Evolutionary conservation across 1,284 basidiomycete species (phyloP).

Genomic region (Cryptococcus sp.): DNA sequence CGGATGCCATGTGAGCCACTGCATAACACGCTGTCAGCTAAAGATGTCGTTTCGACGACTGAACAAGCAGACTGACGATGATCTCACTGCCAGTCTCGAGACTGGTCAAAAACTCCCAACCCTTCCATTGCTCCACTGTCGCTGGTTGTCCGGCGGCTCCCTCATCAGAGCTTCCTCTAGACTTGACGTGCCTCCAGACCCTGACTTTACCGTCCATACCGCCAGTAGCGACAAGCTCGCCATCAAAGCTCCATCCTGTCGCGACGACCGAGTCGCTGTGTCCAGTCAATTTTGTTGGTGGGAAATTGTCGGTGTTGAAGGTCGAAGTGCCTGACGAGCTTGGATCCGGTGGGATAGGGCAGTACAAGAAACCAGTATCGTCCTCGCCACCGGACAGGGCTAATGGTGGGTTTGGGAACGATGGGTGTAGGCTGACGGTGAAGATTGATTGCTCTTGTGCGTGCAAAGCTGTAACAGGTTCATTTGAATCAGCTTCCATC

Average conservation of each 20-base stretch:
- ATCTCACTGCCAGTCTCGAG: constrained; percentile 94
- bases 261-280: constrained; percentile 89
- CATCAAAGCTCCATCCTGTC: constrained; percentile 79
- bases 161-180: constrained; percentile 6
- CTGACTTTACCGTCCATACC: constrained; percentile 96
- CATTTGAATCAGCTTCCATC: not conserved
- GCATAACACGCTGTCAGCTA: constrained; percentile 57
- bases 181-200: constrained; percentile 75
- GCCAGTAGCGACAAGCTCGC: constrained; percentile 88
- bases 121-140: constrained; percentile 67
- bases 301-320: constrained; percentile 60
- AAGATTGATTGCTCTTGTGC: constrained; percentile 69
- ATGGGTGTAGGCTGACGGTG: constrained; percentile 72
- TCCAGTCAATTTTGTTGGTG: constrained; percentile 80
- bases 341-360: constrained; percentile 39
- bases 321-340: constrained; percentile 15
- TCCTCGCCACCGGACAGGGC: constrained; percentile 94
- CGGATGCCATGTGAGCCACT: constrained; percentile 98
- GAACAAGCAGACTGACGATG: constrained; percentile 63
- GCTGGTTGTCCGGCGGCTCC: constrained; percentile 3
- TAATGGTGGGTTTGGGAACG: constrained; percentile 71
- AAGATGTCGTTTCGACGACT: not conserved
- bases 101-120: constrained; percentile 91
- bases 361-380: constrained; percentile 88
- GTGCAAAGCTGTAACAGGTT: constrained; percentile 44